A percentile compares a stretch with the other conserved stretches of the same genome.
phyloP scores from a whole-genome alignment of 2,329 filamentous ascomycete species.

The Colletotrichum camelliae region DNA sequence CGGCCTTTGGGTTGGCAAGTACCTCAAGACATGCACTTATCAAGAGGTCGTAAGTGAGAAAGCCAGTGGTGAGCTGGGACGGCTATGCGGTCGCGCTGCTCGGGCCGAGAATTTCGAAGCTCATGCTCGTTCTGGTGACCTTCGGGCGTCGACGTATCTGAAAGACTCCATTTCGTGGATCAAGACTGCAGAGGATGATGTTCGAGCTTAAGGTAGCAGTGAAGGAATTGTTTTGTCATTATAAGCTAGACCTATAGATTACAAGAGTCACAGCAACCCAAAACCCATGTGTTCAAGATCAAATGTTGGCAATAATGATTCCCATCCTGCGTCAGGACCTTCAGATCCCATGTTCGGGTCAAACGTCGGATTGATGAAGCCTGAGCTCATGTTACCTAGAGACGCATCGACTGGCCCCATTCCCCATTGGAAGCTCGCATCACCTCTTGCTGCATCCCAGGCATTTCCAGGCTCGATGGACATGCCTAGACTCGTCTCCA shows the following conservation, averaged over 20 bases:
- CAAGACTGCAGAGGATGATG: slow-evolving; percentile 3
- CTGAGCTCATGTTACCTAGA: background rate
- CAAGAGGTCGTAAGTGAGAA: slow-evolving; percentile 50
- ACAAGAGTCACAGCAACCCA: background rate
- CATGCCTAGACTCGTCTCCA: background rate
- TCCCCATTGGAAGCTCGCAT: background rate
- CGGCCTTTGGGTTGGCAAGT: slow-evolving; percentile 62
- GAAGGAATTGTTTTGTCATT: background rate
- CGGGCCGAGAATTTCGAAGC: slow-evolving; percentile 58
- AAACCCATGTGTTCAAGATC: background rate
- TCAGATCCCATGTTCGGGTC: background rate
- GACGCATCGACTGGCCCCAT: background rate
- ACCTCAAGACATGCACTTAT: slow-evolving; percentile 56
- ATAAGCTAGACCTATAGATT: background rate
- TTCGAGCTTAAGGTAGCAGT: background rate
- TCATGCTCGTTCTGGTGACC: slow-evolving; percentile 56
- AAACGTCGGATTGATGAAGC: background rate
- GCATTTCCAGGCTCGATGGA: background rate
- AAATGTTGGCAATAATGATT: background rate
- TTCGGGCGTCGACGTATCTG: slow-evolving; percentile 48
- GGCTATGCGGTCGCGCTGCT: slow-evolving; percentile 52
- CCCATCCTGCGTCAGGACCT: background rate
- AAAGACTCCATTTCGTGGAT: slow-evolving; percentile 50
- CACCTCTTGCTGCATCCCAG: background rate
- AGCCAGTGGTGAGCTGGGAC: slow-evolving; percentile 52